A percentile compares a stretch with the other conserved stretches of the same genome.
Conservation (phyloP, 768 basidiomycete species). For the Mycena haematopus region DNA sequence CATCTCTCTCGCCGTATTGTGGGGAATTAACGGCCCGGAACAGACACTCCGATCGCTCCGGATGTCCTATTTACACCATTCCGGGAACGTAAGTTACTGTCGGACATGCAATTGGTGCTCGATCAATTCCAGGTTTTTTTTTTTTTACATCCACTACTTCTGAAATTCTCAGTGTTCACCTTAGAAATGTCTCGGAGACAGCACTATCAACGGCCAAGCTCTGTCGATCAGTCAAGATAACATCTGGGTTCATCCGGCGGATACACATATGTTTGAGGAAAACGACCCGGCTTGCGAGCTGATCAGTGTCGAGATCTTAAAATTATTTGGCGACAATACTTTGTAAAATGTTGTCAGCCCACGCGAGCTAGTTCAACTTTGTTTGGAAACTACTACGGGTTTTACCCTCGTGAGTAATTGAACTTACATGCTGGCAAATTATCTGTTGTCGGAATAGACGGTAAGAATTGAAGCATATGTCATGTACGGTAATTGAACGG, state of each 20-base stretch:
- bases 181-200: conserved; percentile 28
- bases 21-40: neutral
- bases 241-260: conserved; percentile 28
- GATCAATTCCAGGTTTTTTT: conserved; percentile 24
- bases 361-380: too few relatives aligned
- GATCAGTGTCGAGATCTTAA: conserved; percentile 28
- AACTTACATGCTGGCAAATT: too few relatives aligned
- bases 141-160: too few relatives aligned
- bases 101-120: conserved; percentile 22
- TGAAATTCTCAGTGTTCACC: neutral
- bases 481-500: too few relatives aligned
- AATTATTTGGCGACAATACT: conserved; percentile 27
- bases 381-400: too few relatives aligned
- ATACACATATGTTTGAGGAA: conserved; percentile 25
- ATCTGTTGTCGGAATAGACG: too few relatives aligned
- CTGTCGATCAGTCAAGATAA: conserved; percentile 24
- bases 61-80: conserved; percentile 24
- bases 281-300: conserved; percentile 25
- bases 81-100: conserved; percentile 23
- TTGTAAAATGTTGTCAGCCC: neutral
- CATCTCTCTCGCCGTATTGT: neutral
- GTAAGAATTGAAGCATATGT: too few relatives aligned
- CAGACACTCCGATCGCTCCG: conserved; percentile 27
- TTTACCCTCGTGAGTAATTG: too few relatives aligned
- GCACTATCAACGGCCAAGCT: conserved; percentile 26